Evolutionary conservation across 306 rosid species (phyloP).

Genomic region (Trifolium subterraneum): DNA sequence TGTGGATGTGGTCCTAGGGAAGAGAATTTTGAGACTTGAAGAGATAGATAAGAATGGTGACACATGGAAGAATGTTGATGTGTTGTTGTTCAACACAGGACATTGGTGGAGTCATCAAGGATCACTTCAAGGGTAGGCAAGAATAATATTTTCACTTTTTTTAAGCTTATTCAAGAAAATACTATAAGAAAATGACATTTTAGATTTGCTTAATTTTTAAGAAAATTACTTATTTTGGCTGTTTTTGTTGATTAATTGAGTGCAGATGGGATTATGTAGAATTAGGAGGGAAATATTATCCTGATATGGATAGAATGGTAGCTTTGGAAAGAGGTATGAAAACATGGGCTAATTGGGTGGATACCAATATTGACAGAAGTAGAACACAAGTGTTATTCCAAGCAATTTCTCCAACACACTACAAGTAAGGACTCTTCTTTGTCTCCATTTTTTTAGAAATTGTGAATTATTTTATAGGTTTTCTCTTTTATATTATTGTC

Average conservation of each 20-base stretch:
- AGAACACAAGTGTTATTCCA: slow-evolving; percentile 77
- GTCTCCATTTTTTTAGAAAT: neutral
- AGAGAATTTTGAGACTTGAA: slow-evolving; percentile 71
- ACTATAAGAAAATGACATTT: neutral
- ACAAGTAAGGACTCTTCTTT: slow-evolving; percentile 57
- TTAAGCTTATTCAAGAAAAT: slow-evolving; percentile 13
- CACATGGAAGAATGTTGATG: slow-evolving; percentile 73
- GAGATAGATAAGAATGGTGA: slow-evolving; percentile 68
- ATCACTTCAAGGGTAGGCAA: slow-evolving; percentile 77
- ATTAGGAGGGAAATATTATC: slow-evolving; percentile 69
- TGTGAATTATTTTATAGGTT: neutral
- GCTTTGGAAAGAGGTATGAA: slow-evolving; percentile 83
- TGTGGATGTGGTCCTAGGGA: slow-evolving; percentile 72
- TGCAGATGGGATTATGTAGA: slow-evolving; percentile 97
- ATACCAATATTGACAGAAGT: slow-evolving; percentile 64
- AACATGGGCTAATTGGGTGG: slow-evolving; percentile 98
- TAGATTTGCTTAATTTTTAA: neutral
- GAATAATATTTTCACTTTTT: slow-evolving; percentile 20
- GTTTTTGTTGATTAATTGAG: slow-evolving; percentile 33
- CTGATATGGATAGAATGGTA: slow-evolving; percentile 79
- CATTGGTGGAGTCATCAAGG: slow-evolving; percentile 97
- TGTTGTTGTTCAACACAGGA: slow-evolving; percentile 86
- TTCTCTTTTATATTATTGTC: too few relatives aligned
- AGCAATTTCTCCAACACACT: slow-evolving; percentile 87
- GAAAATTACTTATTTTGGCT: neutral